Conservation (phyloP, 2,329 filamentous ascomycete genomes). For the Paecilomyces dactylethromorphus region DNA sequence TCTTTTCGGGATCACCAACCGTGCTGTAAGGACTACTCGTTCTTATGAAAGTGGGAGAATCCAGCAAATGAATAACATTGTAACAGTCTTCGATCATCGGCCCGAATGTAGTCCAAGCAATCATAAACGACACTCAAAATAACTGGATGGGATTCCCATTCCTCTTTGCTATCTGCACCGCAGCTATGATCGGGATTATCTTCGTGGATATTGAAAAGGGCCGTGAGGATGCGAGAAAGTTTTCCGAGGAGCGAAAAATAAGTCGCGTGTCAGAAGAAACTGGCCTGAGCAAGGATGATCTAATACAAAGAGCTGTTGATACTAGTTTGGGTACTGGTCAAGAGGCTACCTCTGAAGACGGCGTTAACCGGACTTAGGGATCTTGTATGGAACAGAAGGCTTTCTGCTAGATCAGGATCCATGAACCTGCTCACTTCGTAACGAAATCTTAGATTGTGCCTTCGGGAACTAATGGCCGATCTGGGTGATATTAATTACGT, state of each 20-base stretch:
- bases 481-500: too few species aligned
- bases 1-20: slow-evolving; percentile 38
- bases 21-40: slow-evolving; percentile 25
- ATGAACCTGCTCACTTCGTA: too few species aligned
- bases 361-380: background rate
- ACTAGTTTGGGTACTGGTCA: background rate
- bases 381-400: too few species aligned
- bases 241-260: slow-evolving; percentile 28
- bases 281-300: slow-evolving; percentile 12
- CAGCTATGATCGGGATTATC: slow-evolving; percentile 32
- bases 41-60: background rate
- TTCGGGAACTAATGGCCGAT: too few species aligned
- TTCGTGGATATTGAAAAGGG: slow-evolving; percentile 38
- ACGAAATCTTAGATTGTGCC: too few species aligned
- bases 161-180: slow-evolving; percentile 30
- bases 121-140: slow-evolving; percentile 36
- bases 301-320: slow-evolving; percentile 6
- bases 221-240: slow-evolving; percentile 30
- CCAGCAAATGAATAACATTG: background rate
- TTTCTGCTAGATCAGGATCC: too few species aligned
- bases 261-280: slow-evolving; percentile 20
- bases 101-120: slow-evolving; percentile 38
- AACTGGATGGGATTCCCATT: slow-evolving; percentile 42
- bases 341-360: background rate
- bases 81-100: slow-evolving; percentile 37